Evolutionary conservation across 306 rosid species (phyloP).

Genomic region (Gillenia trifoliata): DNA sequence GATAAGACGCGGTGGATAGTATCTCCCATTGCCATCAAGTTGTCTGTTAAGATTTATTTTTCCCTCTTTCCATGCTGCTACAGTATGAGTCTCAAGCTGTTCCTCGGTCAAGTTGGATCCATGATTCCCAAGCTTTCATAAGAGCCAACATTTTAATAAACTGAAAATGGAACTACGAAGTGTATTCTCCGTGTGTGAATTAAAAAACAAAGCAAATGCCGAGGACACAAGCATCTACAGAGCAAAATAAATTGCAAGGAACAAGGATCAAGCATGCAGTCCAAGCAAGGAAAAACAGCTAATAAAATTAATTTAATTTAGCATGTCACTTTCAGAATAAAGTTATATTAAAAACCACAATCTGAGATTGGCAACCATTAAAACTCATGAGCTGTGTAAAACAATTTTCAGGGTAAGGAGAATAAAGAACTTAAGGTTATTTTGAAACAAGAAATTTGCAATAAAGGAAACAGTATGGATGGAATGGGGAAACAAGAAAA

Average conservation of each 20-base stretch:
- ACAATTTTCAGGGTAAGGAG: neutral
- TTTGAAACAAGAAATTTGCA: neutral
- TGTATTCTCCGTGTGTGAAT: neutral
- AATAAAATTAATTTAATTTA: neutral
- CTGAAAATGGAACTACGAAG: neutral
- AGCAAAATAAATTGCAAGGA: slow-evolving; percentile 5
- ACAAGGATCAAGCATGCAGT: neutral
- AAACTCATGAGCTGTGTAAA: neutral
- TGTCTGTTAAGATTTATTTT: slow-evolving; percentile 40
- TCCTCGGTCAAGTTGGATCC: slow-evolving; percentile 81
- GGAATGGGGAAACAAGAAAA: neutral
- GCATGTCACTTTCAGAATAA: neutral
- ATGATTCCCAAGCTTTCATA: slow-evolving; percentile 73
- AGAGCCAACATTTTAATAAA: slow-evolving; percentile 12
- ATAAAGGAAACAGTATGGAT: neutral
- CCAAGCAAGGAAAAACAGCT: neutral
- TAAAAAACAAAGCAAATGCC: neutral
- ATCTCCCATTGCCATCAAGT: slow-evolving; percentile 47
- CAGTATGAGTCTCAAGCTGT: slow-evolving; percentile 81
- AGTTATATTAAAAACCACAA: neutral
- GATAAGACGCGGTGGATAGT: slow-evolving; percentile 39
- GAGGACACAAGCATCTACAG: slow-evolving; percentile 5
- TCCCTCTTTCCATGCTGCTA: slow-evolving; percentile 85
- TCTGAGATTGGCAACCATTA: neutral
- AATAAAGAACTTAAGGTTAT: neutral